Conservation (phyloP, 805 yeast genomes). For the Kurtzmaniella cleridarum region DNA sequence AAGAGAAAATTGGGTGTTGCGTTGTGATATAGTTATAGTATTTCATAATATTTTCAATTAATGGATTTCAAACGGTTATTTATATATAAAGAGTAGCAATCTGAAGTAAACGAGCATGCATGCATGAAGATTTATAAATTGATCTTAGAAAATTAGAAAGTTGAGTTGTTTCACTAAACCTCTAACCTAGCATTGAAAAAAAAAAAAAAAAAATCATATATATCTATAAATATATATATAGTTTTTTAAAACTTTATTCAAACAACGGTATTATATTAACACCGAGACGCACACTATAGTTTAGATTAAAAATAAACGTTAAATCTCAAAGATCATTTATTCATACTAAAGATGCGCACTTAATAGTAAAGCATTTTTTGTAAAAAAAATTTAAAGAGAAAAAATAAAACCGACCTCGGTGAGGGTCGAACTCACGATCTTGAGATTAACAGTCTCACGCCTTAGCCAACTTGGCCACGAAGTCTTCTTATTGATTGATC, state of each 20-base stretch:
- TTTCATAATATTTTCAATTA: not conserved
- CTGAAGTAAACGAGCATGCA: not conserved
- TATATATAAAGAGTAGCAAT: slow-evolving; percentile 3
- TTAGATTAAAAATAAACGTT: too few species aligned
- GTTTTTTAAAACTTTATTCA: too few species aligned
- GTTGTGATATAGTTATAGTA: slow-evolving; percentile 16
- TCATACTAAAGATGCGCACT: too few species aligned
- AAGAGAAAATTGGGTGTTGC: slow-evolving; percentile 28
- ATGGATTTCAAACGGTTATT: not conserved
- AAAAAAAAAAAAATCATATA: too few species aligned
- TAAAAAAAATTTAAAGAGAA: not conserved
- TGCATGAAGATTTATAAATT: too few species aligned
- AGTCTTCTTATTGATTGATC: slow-evolving; percentile 11
- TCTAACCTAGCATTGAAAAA: too few species aligned
- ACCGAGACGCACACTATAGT: too few species aligned
- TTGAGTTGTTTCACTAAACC: too few species aligned
- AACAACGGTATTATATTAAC: too few species aligned
- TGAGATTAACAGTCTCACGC: slow-evolving; percentile 16
- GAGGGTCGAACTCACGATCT: slow-evolving; percentile 30
- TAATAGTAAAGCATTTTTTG: too few species aligned
- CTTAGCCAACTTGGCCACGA: slow-evolving; percentile 9
- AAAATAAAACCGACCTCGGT: slow-evolving; percentile 22
- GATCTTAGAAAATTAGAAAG: too few species aligned
- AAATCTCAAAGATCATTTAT: not conserved
- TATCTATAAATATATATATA: too few species aligned